Evolutionary conservation across 169 alveolate genomes (phyloP).

Genomic region (Cryptosporidium canis): DNA sequence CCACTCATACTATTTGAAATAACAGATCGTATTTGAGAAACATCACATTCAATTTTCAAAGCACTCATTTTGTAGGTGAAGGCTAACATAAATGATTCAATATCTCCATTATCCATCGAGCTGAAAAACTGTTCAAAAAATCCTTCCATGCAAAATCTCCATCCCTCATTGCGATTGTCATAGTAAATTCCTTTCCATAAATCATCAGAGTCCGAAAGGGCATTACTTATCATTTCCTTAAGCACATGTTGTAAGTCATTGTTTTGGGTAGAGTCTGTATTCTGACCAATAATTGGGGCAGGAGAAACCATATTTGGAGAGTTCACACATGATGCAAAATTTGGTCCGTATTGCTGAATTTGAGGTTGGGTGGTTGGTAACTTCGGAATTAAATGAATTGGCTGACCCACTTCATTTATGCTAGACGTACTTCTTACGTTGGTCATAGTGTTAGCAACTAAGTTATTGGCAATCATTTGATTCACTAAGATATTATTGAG

Average conservation of each 20-base stretch:
- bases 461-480: conserved; percentile 24
- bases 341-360: not conserved
- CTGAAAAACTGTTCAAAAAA: not conserved
- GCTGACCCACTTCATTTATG: not conserved
- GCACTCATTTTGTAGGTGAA: not conserved
- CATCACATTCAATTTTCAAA: not conserved
- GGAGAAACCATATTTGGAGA: conserved; percentile 25
- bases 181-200: conserved; percentile 50
- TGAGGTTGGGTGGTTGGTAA: not conserved
- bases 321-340: not conserved
- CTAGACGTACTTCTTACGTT: conserved; percentile 3
- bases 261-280: not conserved
- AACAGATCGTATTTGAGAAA: not conserved
- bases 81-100: conserved; percentile 26
- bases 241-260: not conserved
- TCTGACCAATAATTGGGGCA: not conserved
- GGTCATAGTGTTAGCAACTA: not conserved
- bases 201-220: conserved; percentile 11
- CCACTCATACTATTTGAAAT: not conserved
- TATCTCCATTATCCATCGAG: conserved; percentile 9
- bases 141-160: conserved; percentile 24
- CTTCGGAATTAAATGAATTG: not conserved
- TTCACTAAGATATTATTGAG: conserved; percentile 15
- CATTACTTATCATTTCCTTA: conserved; percentile 11
- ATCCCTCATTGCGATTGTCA: conserved; percentile 62